phyloP scores from a whole-genome alignment of 2,329 filamentous ascomycete genomes.

The Colletotrichum sp. region DNA sequence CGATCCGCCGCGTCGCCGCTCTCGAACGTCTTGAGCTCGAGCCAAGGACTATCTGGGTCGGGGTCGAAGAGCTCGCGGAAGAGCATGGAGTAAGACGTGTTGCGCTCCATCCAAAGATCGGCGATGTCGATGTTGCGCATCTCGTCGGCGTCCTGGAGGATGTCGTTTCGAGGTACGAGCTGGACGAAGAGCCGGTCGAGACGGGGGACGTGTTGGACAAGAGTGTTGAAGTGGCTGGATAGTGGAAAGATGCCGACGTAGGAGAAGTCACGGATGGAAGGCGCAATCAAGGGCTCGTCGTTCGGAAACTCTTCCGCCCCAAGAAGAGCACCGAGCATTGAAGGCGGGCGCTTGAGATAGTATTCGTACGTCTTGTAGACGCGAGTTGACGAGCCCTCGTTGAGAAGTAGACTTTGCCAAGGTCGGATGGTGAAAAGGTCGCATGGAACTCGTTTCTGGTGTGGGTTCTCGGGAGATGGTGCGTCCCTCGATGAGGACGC shows the following conservation, averaged over 20 bases:
- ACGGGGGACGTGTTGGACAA: slow-evolving; percentile 52
- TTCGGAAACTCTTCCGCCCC: slow-evolving; percentile 44
- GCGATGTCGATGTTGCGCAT: slow-evolving; percentile 43
- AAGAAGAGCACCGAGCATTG: slow-evolving; percentile 60
- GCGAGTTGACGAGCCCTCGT: slow-evolving; percentile 76
- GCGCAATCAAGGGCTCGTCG: slow-evolving; percentile 39
- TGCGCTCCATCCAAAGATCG: slow-evolving; percentile 60
- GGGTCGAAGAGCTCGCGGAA: slow-evolving; percentile 41
- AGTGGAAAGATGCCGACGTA: slow-evolving; percentile 75
- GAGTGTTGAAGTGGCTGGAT: slow-evolving; percentile 60
- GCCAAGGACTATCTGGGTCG: slow-evolving; percentile 35
- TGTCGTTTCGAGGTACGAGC: slow-evolving; percentile 39
- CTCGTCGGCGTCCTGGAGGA: slow-evolving; percentile 37
- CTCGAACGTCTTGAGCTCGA: slow-evolving; percentile 51
- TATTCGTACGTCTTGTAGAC: slow-evolving; percentile 76
- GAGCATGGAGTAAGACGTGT: slow-evolving; percentile 53
- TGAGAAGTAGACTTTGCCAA: slow-evolving; percentile 71
- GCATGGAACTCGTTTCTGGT: slow-evolving; percentile 26
- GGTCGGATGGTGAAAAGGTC: slow-evolving; percentile 62
- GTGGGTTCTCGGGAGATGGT: background rate
- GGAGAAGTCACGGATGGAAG: slow-evolving; percentile 52
- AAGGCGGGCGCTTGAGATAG: slow-evolving; percentile 68
- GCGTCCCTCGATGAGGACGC: background rate
- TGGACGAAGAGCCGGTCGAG: slow-evolving; percentile 62
- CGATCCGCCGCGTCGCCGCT: slow-evolving; percentile 51